These are phyloP conservation scores for Chlorella sp. DNA, from an alignment of 139 green algal genomes.

Conservation along the genomic window DNA sequence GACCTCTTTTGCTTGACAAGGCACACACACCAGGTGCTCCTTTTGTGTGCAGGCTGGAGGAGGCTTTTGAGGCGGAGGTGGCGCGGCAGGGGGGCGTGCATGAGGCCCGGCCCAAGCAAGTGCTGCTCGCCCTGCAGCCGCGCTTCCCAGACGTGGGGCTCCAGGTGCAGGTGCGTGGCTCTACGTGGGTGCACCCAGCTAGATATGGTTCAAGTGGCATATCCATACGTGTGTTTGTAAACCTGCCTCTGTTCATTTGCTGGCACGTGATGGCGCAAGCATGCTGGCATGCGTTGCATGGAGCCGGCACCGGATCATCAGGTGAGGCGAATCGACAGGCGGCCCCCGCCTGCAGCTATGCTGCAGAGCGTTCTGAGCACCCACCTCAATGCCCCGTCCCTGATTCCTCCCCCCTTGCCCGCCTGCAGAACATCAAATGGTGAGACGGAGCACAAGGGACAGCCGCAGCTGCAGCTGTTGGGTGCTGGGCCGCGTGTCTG, in stretches of 20 bases:
- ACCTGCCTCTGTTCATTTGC: no score
- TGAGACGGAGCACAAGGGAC: background rate
- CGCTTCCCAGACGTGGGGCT: background rate
- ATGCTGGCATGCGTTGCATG: no score
- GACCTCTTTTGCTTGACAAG: background rate
- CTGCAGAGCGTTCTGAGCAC: no score
- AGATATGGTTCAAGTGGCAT: no score
- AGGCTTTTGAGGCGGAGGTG: constrained; percentile 9
- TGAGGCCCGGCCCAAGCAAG: background rate
- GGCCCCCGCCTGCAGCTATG: no score
- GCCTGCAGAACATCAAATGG: constrained; percentile 10
- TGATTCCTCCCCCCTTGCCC: no score
- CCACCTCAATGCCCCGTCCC: background rate
- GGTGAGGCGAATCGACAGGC: no score
- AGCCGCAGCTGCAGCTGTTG: background rate
- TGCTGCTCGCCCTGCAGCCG: background rate
- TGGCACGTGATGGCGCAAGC: no score
- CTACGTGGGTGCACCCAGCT: no score
- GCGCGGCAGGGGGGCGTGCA: constrained; percentile 9
- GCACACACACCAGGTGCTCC: background rate
- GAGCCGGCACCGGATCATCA: no score
- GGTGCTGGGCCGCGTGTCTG: no score
- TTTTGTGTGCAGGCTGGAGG: background rate
- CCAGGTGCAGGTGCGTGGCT: background rate
- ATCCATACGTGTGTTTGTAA: no score